Percentiles rank a stretch among this genome's conserved stretches.
Conservation (phyloP, 768 basidiomycete species). For the Mycena vulgaris region DNA sequence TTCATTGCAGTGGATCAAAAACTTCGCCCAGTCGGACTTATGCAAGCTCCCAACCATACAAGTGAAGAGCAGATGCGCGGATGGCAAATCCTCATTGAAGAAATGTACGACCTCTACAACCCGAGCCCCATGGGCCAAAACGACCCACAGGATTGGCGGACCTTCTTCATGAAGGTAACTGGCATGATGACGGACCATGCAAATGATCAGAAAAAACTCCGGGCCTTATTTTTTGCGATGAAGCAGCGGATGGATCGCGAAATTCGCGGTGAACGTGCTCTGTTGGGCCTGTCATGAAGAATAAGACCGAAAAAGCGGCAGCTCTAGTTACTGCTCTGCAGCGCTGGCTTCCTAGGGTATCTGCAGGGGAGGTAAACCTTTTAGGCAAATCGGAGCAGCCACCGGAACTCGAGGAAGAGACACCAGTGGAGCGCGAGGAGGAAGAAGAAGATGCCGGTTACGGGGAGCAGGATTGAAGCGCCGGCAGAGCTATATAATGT, state of each 20-base stretch:
- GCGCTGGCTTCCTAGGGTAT: conserved; percentile 14
- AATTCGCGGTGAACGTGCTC: not conserved
- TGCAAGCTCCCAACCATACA: conserved; percentile 23
- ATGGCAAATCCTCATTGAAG: conserved; percentile 20
- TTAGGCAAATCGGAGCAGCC: too few relatives aligned
- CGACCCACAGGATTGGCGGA: not conserved
- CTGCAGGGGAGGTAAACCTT: conserved; percentile 10
- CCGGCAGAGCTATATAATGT: too few relatives aligned
- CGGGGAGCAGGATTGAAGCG: too few relatives aligned
- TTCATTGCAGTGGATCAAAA: not conserved
- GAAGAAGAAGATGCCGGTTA: too few relatives aligned
- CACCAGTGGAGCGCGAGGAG: too few relatives aligned
- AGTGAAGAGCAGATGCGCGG: conserved; percentile 28
- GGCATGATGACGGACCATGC: conserved; percentile 26
- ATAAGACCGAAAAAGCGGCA: conserved; percentile 7
- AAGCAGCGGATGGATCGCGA: conserved; percentile 13
- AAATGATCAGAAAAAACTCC: conserved; percentile 16
- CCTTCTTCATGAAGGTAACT: conserved; percentile 1
- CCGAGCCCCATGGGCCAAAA: conserved; percentile 9
- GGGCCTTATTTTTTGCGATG: not conserved
- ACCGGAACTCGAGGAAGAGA: too few relatives aligned
- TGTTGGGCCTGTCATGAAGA: not conserved
- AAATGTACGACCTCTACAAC: conserved; percentile 28
- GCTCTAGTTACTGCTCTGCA: not conserved
- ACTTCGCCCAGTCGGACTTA: conserved; percentile 7